phyloP scores from a whole-genome alignment of 768 basidiomycete genomes.

The Infundibulicybe gibba region DNA sequence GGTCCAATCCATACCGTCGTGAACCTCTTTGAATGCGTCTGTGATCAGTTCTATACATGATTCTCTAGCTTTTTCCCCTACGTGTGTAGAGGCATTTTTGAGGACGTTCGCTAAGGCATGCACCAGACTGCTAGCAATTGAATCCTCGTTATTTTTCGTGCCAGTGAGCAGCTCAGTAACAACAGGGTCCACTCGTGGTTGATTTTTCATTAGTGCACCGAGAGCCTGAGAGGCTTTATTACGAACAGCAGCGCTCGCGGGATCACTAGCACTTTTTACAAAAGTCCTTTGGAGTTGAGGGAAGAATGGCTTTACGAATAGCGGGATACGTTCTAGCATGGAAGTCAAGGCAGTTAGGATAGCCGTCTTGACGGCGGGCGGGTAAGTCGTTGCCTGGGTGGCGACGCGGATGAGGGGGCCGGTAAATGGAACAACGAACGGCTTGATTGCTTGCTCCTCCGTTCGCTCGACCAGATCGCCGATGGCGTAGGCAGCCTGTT shows the following conservation, averaged over 20 bases:
- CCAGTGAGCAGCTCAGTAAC: conserved; percentile 79
- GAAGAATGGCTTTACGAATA: conserved; percentile 96
- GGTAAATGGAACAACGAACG: conserved; percentile 93
- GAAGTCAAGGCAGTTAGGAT: conserved; percentile 83
- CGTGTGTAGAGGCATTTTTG: conserved; percentile 62
- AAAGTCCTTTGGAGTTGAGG: conserved; percentile 96
- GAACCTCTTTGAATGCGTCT: conserved; percentile 74
- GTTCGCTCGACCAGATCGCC: conserved; percentile 93
- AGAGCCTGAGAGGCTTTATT: conserved; percentile 81
- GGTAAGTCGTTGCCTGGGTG: conserved; percentile 84
- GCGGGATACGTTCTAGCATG: conserved; percentile 83
- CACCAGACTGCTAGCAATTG: conserved; percentile 72
- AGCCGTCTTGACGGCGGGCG: conserved; percentile 89
- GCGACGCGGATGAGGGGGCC: conserved; percentile 95
- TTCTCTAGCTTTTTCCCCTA: conserved; percentile 74
- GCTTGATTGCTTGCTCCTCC: conserved; percentile 79
- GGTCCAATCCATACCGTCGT: conserved; percentile 47
- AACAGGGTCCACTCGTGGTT: conserved; percentile 91
- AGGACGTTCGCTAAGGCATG: conserved; percentile 76
- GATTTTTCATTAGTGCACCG: conserved; percentile 86
- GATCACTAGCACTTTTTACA: conserved; percentile 86
- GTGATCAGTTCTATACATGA: conserved; percentile 69
- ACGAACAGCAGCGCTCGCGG: conserved; percentile 74
- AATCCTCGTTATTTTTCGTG: conserved; percentile 56
- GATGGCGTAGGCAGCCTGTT: conserved; percentile 94